Conservation (phyloP, 306 rosid species). For the Comarum palustre region DNA sequence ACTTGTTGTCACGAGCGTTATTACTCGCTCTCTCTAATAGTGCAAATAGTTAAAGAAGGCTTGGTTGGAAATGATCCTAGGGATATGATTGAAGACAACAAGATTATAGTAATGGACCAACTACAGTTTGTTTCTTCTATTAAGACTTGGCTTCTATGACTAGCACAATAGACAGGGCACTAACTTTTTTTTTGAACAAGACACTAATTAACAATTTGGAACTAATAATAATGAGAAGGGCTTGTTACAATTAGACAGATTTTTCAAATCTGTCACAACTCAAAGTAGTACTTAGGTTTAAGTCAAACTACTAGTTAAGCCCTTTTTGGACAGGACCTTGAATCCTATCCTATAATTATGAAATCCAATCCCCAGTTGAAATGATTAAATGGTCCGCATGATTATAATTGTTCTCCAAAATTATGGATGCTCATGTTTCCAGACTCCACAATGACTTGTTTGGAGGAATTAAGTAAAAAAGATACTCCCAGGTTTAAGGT, state of each 20-base stretch:
- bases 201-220: background rate
- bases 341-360: slow-evolving; percentile 21
- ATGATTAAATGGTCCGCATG: slow-evolving; percentile 64
- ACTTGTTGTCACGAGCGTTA: too few species aligned
- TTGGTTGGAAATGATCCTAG: slow-evolving; percentile 4
- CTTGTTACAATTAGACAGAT: background rate
- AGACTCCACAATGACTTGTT: background rate
- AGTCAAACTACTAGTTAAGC: slow-evolving; percentile 16
- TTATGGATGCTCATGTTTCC: slow-evolving; percentile 25
- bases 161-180: background rate
- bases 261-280: background rate
- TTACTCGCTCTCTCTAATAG: background rate
- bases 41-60: background rate
- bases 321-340: slow-evolving; percentile 18
- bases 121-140: background rate
- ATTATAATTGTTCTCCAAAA: slow-evolving; percentile 16
- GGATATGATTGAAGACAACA: slow-evolving; percentile 49
- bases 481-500: background rate
- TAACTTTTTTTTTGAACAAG: background rate
- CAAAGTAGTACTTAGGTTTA: background rate
- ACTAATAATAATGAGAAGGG: background rate
- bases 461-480: background rate
- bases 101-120: slow-evolving; percentile 16
- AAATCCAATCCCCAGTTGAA: slow-evolving; percentile 55
- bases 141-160: background rate